Percentiles rank a stretch among this genome's conserved stretches.
Evolutionary conservation across 2,329 filamentous ascomycete species (phyloP).

Genomic region (Aspergillus sp.): DNA sequence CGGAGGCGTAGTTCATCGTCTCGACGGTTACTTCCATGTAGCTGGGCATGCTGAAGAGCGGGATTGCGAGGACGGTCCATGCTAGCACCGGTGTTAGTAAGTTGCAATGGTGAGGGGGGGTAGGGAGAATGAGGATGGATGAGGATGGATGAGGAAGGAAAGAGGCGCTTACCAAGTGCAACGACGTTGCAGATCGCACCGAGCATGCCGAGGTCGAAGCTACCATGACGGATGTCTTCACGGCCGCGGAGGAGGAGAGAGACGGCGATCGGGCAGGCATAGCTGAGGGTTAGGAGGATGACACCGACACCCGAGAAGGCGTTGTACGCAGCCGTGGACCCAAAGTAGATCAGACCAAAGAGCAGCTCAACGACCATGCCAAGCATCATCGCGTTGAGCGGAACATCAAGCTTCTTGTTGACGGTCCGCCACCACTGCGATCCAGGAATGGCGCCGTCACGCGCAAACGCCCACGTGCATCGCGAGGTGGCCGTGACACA

Average conservation of each 20-base stretch:
- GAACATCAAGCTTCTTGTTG: constrained; percentile 68
- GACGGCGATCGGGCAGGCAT: constrained; percentile 75
- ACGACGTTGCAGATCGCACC: constrained; percentile 49
- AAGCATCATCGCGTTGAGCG: constrained; percentile 69
- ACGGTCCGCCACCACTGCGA: constrained; percentile 69
- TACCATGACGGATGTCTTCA: constrained; percentile 65
- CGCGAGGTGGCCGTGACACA: constrained; percentile 74
- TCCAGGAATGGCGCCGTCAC: constrained; percentile 76
- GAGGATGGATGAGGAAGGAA: background rate
- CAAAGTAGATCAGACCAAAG: constrained; percentile 79
- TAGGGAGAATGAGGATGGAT: background rate
- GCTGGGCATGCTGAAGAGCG: constrained; percentile 77
- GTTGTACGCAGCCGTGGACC: constrained; percentile 76
- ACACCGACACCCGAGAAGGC: constrained; percentile 80
- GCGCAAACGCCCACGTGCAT: constrained; percentile 76
- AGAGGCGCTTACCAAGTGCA: background rate
- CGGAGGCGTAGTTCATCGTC: constrained; percentile 71
- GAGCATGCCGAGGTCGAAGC: constrained; percentile 70
- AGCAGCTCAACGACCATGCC: constrained; percentile 72
- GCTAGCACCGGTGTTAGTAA: constrained; percentile 63
- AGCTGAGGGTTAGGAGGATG: constrained; percentile 76
- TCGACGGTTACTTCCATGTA: constrained; percentile 60
- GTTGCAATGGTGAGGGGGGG: constrained; percentile 31
- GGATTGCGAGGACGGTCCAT: constrained; percentile 72
- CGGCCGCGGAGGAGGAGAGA: constrained; percentile 66